Evolutionary conservation across 805 yeast genomes (phyloP), one percentile per base, ranked within the genome.

Genomic region (Myxozyma udenii): DNA sequence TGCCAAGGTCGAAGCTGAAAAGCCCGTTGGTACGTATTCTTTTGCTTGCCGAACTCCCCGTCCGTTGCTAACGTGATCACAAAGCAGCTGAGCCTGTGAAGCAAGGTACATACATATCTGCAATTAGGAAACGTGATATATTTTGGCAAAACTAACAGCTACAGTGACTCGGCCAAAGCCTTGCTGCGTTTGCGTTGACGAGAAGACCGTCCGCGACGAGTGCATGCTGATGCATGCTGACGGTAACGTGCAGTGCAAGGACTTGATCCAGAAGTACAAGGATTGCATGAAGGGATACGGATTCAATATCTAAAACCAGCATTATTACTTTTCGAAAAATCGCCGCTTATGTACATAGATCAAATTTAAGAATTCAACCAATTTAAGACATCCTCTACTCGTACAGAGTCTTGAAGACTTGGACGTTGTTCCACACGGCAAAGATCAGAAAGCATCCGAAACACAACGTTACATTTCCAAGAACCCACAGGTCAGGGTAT

Each of bases 271-370:
- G 21, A 74, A 80, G 53, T 93, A 93, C 75, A 90, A 89, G 70
- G 65, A 66, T 25, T 91, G 98, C 72, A 91, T 91, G 98, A 83
- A 83, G 65, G 88, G 95, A 18, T 91, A 71, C 67, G 98, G 98
- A 0, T 91, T 91, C 69, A 78, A 76, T 41, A 68, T 74, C 43
- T 74, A 68, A 57, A 22, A 18, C 5, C 23, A 4, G 24, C 12
- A 9, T n/a, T 28, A 9, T 28, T 9, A 28, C 9, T 28, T 28
- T 28, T 28, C 33, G 14, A 28, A 28, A 28, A 28, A n/a, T n/a
- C n/a, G n/a, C n/a, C n/a, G n/a, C n/a, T n/a, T n/a, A n/a, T n/a
- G n/a, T n/a, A n/a, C n/a, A n/a, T n/a, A n/a, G n/a, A n/a, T n/a
- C n/a, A n/a, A n/a, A n/a, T n/a, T n/a, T n/a, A n/a, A n/a, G n/a